These are phyloP conservation scores for Leccinum pallidistipes DNA, from an alignment of 1,284 basidiomycete species.

Conservation along the genomic window DNA sequence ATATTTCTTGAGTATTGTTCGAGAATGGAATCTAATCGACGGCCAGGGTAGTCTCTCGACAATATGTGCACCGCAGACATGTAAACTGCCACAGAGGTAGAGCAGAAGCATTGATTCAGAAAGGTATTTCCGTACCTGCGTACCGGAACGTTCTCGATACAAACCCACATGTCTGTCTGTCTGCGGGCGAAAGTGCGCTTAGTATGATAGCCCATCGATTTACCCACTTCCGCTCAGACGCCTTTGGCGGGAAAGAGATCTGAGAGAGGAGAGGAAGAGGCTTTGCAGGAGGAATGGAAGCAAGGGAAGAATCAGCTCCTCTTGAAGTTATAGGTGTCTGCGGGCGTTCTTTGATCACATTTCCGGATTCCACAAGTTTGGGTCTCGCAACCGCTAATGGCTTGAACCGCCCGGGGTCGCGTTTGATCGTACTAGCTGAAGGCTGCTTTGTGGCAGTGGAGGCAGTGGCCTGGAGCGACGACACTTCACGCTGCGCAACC, in stretches of 20 bases:
- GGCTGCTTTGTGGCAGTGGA: background rate
- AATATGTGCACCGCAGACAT: slow-evolving; percentile 56
- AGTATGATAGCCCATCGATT: slow-evolving; percentile 56
- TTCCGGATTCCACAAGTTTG: background rate
- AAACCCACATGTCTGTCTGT: slow-evolving; percentile 43
- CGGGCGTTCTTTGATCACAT: background rate
- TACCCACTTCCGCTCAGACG: slow-evolving; percentile 56
- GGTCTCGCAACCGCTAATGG: slow-evolving; percentile 9
- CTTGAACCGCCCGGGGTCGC: slow-evolving; percentile 18
- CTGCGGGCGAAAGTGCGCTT: slow-evolving; percentile 43
- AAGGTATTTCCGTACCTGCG: slow-evolving; percentile 45
- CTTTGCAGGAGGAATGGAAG: background rate
- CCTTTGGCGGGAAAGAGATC: slow-evolving; percentile 55
- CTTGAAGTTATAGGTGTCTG: background rate
- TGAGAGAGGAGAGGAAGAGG: slow-evolving; percentile 33
- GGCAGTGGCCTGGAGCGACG: background rate
- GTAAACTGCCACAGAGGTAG: slow-evolving; percentile 45
- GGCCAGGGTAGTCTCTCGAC: slow-evolving; percentile 45
- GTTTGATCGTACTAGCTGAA: background rate
- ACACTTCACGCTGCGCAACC: background rate
- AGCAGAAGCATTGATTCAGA: background rate
- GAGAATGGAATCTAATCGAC: slow-evolving; percentile 43
- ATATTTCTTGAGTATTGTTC: slow-evolving; percentile 42
- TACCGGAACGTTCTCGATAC: slow-evolving; percentile 66
- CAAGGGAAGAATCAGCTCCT: background rate